phyloP scores from a whole-genome alignment of 2,329 filamentous ascomycete species.

The Fusarium nematophilum region DNA sequence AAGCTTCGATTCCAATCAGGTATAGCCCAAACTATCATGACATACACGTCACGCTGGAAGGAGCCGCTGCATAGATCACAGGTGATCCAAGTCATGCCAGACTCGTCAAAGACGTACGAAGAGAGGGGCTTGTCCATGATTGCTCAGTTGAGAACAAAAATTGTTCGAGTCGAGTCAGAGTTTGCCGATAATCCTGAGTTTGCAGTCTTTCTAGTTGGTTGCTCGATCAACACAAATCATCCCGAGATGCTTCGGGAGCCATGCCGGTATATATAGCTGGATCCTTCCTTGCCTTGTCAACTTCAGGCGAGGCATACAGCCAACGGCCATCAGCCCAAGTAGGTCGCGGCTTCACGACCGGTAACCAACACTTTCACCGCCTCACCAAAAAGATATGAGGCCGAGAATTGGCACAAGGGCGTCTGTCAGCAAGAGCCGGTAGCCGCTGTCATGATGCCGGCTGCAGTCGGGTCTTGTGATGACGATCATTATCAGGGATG shows the following conservation, averaged over 20 bases:
- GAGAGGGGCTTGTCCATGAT: constrained; percentile 30
- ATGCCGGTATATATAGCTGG: constrained; percentile 34
- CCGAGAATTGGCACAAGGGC: constrained; percentile 4
- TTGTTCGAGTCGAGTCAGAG: background rate
- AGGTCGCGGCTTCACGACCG: constrained; percentile 9
- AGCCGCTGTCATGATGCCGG: constrained; percentile 30
- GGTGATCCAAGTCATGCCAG: constrained; percentile 42
- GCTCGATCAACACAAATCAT: constrained; percentile 3
- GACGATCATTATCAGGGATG: constrained; percentile 28
- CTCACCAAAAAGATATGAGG: constrained; percentile 11
- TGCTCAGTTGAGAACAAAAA: background rate
- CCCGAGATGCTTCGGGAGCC: constrained; percentile 3
- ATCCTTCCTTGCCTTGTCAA: constrained; percentile 6
- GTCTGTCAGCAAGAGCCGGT: constrained; percentile 28
- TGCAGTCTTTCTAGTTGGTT: background rate
- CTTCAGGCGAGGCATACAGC: constrained; percentile 8
- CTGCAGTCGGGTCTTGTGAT: constrained; percentile 37
- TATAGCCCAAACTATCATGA: background rate
- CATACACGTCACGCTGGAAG: constrained; percentile 36
- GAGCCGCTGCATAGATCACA: constrained; percentile 41
- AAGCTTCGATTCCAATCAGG: background rate
- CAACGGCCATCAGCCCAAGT: constrained; percentile 2
- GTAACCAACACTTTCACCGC: constrained; percentile 31
- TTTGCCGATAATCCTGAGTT: constrained; percentile 1
- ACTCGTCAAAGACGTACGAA: constrained; percentile 36